These are phyloP conservation scores for Thraustochytrium sp. DNA, from an alignment of 352 stramenopile genomes.

Conservation along the genomic window DNA sequence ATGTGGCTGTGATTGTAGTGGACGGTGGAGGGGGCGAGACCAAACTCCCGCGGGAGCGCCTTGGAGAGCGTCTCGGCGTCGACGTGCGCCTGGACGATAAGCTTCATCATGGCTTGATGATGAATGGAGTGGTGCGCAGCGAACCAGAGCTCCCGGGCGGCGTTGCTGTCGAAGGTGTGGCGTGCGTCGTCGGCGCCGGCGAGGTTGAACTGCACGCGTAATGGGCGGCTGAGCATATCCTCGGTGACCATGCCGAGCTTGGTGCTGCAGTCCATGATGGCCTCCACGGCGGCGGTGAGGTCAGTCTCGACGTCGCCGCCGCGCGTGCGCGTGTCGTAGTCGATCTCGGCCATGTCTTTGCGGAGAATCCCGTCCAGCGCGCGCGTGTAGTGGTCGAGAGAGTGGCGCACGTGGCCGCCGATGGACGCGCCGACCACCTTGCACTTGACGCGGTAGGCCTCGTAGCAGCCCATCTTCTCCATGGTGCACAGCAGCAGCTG, in stretches of 20 bases:
- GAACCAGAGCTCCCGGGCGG: constrained; percentile 61
- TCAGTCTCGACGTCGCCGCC: constrained; percentile 15
- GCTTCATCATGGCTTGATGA: constrained; percentile 63
- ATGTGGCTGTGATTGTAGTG: background rate
- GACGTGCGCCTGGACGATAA: constrained; percentile 55
- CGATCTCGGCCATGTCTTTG: background rate
- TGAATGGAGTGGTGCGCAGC: constrained; percentile 64
- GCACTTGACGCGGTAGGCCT: constrained; percentile 16
- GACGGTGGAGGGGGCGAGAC: constrained; percentile 60
- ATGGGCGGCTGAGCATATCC: background rate
- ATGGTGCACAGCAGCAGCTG: constrained; percentile 23
- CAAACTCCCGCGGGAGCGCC: constrained; percentile 58
- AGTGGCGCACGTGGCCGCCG: constrained; percentile 63
- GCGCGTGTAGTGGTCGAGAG: constrained; percentile 53
- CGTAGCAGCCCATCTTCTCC: background rate
- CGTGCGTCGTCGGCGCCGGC: constrained; percentile 51
- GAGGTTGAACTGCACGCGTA: constrained; percentile 59
- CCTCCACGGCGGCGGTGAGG: background rate
- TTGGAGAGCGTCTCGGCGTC: constrained; percentile 45
- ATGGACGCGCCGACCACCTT: constrained; percentile 42
- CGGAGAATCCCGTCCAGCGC: background rate
- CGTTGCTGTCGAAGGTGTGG: constrained; percentile 52
- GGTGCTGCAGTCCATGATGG: constrained; percentile 52
- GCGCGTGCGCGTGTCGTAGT: constrained; percentile 34
- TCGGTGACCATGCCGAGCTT: background rate